Percentiles rank a stretch among this genome's conserved stretches.
phyloP scores from a whole-genome alignment of 1,284 basidiomycete species.

The Laetiporus sulphureus region DNA sequence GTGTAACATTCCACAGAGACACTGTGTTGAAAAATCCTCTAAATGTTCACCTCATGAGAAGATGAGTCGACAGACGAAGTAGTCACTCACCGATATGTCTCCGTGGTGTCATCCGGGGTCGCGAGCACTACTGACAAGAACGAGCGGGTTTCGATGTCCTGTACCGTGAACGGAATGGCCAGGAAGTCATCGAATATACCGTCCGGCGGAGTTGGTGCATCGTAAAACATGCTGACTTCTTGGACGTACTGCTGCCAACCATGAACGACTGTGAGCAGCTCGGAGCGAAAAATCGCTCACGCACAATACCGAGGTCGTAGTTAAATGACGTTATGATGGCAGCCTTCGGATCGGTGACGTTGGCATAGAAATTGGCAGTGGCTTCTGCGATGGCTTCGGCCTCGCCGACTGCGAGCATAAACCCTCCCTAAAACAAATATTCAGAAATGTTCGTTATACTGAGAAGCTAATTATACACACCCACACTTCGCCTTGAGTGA shows the following conservation, averaged over 20 bases:
- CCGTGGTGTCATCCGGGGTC: constrained; percentile 34
- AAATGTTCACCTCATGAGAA: not conserved
- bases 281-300: not conserved
- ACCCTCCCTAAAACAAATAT: constrained; percentile 40
- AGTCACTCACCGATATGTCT: not conserved
- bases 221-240: constrained; percentile 33
- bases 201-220: constrained; percentile 33
- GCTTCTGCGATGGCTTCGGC: constrained; percentile 37
- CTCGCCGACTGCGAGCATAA: constrained; percentile 33
- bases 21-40: constrained; percentile 46
- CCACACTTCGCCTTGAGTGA: constrained; percentile 54
- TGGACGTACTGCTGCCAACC: constrained; percentile 9
- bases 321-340: constrained; percentile 47
- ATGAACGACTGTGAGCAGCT: constrained; percentile 4
- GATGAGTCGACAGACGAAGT: not conserved
- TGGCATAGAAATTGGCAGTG: constrained; percentile 39
- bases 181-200: constrained; percentile 38
- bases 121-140: constrained; percentile 32
- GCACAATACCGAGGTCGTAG: constrained; percentile 35
- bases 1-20: constrained; percentile 23
- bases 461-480: constrained; percentile 25
- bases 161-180: constrained; percentile 24
- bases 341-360: constrained; percentile 53
- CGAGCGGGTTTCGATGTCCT: constrained; percentile 28
- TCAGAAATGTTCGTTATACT: not conserved